Base-by-base conservation (phyloP, 225 moss, liverwort and hornwort species). In the Lunularia cruciata region DNA sequence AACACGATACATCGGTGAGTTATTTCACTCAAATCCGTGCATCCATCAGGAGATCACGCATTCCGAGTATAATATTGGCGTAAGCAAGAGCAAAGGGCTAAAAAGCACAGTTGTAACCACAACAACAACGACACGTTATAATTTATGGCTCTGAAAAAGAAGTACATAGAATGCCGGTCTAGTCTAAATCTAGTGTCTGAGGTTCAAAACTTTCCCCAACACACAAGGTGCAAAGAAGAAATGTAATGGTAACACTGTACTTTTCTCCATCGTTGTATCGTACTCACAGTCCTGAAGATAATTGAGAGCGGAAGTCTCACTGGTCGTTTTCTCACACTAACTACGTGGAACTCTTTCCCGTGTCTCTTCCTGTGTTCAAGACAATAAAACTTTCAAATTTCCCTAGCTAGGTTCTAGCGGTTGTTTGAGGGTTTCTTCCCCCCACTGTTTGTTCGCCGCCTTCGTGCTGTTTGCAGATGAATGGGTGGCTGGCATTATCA, bases 201-300 rank as follows among this genome's bases (percentile, higher is more conserved):
- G 63, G 63, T 64, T 46, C 63, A 46, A 46, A 23, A 5, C 31
- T 47, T 63, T 18, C 63, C 30, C 20, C 61, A 61, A 27, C 43
- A 28, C 14, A 64, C 28, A 42, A 43, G n/a, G 45, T 64, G 63
- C 63, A 45, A 64, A 64, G 15, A 28, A 31, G 46, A 45, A 42
- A 23, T 14, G 0, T n/a, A n/a, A 35, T 40, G 6, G 20, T 19
- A 61, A 16, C 25, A 13, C 22, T 61, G 63, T 6, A 45, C 63
- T 64, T 64, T 64, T 43, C 13, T 64, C 63, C 63, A 61, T 61
- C 63, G 18, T 64, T 45, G 63, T 64, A 30, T 64, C 46, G 45
- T 47, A 64, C 23, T 28, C 27, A 28, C 63, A 46, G 63, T 64
- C 46, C 63, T 64, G 63, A 64, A 64, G 46, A 64, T 46, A 25